Evolutionary conservation across 2,329 filamentous ascomycete species (phyloP).

Genomic region (Alternaria postmessia): DNA sequence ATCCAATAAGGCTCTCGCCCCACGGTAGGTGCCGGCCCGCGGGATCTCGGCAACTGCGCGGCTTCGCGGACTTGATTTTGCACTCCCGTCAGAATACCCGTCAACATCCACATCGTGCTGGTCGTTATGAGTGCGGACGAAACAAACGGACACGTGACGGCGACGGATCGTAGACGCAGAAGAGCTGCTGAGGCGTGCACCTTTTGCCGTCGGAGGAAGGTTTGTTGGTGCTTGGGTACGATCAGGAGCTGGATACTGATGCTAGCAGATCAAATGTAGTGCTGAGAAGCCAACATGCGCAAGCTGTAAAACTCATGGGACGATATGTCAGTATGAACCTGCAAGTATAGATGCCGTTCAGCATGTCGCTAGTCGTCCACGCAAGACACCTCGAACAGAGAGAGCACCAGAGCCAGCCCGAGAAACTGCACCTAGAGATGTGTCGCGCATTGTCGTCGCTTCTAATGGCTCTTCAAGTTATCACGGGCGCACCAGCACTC

Average conservation of each 20-base stretch:
- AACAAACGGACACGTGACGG: slow-evolving; percentile 12
- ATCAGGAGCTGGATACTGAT: slow-evolving; percentile 18
- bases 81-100: not conserved
- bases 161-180: slow-evolving; percentile 27
- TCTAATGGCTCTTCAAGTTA: slow-evolving; percentile 55
- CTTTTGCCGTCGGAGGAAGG: slow-evolving; percentile 53
- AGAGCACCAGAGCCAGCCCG: slow-evolving; percentile 1
- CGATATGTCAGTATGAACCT: slow-evolving; percentile 55
- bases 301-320: slow-evolving; percentile 58
- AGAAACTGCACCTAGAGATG: slow-evolving; percentile 34
- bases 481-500: slow-evolving; percentile 59
- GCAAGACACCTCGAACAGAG: slow-evolving; percentile 25
- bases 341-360: slow-evolving; percentile 36
- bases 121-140: slow-evolving; percentile 2
- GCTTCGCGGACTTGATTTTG: no score
- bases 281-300: slow-evolving; percentile 56
- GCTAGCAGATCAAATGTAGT: slow-evolving; percentile 59
- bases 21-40: no score
- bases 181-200: slow-evolving; percentile 46
- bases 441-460: slow-evolving; percentile 52
- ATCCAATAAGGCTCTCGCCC: not conserved
- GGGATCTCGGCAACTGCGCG: no score
- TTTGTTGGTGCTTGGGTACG: slow-evolving; percentile 8
- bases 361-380: slow-evolving; percentile 21
- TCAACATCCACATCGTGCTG: not conserved